Evolutionary conservation across 495 filamentous ascomycete species (phyloP), one percentile per base, ranked within the genome.

Genomic region (Friedmanniomyces endolithicus): DNA sequence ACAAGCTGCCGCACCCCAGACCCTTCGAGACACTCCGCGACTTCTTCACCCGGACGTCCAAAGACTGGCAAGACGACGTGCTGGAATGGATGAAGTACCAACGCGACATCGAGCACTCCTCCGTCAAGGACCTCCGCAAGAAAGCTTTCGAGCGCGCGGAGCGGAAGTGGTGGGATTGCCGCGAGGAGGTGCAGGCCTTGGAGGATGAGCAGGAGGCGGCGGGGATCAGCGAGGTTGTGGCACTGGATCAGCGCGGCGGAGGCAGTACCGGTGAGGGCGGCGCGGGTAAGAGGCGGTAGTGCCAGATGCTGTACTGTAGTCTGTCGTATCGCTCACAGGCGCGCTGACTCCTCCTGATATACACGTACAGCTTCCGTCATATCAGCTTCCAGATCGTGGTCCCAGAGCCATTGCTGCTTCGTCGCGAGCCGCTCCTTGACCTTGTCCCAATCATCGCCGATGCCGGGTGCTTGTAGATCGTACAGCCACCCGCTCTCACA

Each of bases 131-230:
- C 72, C 76, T 96, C 55, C 86, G 90, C 63, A 85, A 89, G 58
- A 80, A 78, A 47, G 92, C 90, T 1, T 98, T 96, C 65, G 81
- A 86, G 59, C 74, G 83, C 53, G 88, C 88, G 40, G 92, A 98
- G 71, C 86, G 87, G 67, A 95, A 90, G 65, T 98, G 92, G 92
- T 98, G 92, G 92, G 92, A 95, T 73, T 90, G 86, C 66, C 76
- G 92, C 61, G 92, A 98, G 69, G 92, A 98, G 71, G 86, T 98
- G 57, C 85, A 82, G 55, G 86, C 82, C 8, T 72, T 96, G 59
- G 92, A 98, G 70, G 90, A 96, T 70, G 90, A 95, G 70, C 90
- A 96, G 68, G 89, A 95, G 70, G 89, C 86, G 37, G 87, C 90
- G 25, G 92, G 92, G 17, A 96, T 96, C 70, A 85, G 88, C 7